Percentiles rank a stretch among this genome's conserved stretches.
Evolutionary conservation across 768 basidiomycete species (phyloP).

Genomic region (Collybiopsis confluens): DNA sequence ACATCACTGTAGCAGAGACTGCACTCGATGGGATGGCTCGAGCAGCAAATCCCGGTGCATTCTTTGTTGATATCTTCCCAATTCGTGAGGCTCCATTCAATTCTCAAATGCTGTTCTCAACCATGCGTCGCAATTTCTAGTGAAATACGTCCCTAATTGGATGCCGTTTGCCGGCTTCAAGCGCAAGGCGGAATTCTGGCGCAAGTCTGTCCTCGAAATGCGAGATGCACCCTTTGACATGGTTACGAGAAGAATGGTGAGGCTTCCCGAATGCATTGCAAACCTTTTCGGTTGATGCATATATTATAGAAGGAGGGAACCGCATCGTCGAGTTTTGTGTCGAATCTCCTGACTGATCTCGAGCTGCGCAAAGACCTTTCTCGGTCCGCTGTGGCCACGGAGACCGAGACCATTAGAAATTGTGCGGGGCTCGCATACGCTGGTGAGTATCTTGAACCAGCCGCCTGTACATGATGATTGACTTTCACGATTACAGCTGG

Average conservation of each 20-base stretch:
- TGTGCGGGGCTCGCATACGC: conserved; percentile 36
- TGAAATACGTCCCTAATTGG: conserved; percentile 52
- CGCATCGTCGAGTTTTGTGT: conserved; percentile 29
- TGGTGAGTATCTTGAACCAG: conserved; percentile 17
- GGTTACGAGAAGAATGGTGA: conserved; percentile 34
- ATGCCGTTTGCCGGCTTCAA: conserved; percentile 49
- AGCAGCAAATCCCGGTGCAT: conserved; percentile 48
- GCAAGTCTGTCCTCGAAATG: conserved; percentile 43
- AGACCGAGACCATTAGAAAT: conserved; percentile 27
- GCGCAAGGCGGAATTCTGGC: conserved; percentile 47
- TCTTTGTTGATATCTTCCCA: conserved; percentile 49
- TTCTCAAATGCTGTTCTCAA: background rate
- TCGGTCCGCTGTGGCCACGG: conserved; percentile 6
- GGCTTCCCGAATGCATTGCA: conserved; percentile 6
- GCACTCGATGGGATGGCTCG: conserved; percentile 47
- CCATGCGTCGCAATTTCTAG: conserved; percentile 18
- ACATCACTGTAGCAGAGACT: conserved; percentile 48
- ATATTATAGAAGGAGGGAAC: conserved; percentile 21
- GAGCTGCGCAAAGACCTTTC: conserved; percentile 16
- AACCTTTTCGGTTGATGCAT: conserved; percentile 15
- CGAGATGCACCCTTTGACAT: conserved; percentile 37
- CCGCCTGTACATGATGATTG: background rate
- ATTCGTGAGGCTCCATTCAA: conserved; percentile 22
- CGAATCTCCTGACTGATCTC: conserved; percentile 23
- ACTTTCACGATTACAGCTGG: conserved; percentile 24